A percentile compares a stretch with the other conserved stretches of the same genome.
Evolutionary conservation across 2,329 filamentous ascomycete genomes (phyloP).

Genomic region (Aurifilum marmelostoma): DNA sequence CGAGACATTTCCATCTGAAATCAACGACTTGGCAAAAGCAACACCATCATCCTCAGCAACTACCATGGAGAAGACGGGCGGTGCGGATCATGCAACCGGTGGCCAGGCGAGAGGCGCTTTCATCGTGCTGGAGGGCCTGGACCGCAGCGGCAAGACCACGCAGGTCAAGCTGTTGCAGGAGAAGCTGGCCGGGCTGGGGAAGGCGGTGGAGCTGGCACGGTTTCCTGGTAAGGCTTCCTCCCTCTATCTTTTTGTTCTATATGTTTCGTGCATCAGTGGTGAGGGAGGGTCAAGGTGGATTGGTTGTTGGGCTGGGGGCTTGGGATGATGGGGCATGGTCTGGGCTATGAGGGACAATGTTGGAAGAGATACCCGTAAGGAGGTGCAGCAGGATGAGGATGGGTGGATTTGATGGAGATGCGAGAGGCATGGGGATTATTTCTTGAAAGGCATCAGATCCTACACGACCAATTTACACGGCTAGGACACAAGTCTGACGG

Average conservation of each 20-base stretch:
- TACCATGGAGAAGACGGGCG: not conserved
- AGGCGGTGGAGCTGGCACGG: slow-evolving; percentile 56
- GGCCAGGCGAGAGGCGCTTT: slow-evolving; percentile 60
- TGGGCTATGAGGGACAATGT: too few relatives aligned
- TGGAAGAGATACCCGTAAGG: not conserved
- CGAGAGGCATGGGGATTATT: not conserved
- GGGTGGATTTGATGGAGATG: too few relatives aligned
- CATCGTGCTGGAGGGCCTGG: slow-evolving; percentile 85
- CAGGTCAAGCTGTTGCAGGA: slow-evolving; percentile 74
- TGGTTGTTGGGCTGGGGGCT: not conserved
- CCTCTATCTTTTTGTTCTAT: not conserved
- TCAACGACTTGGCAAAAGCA: not conserved
- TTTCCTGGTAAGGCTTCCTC: slow-evolving; percentile 55
- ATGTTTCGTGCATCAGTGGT: not conserved
- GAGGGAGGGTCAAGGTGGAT: not conserved
- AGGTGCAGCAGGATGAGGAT: not conserved
- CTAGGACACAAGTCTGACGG: too few relatives aligned
- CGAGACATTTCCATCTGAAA: too few relatives aligned
- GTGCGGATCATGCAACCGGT: not conserved
- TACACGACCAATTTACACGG: too few relatives aligned
- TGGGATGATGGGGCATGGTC: too few relatives aligned
- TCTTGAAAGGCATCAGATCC: too few relatives aligned
- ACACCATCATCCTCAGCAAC: not conserved
- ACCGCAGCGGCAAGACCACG: slow-evolving; percentile 89
- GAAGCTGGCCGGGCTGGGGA: slow-evolving; percentile 53